Percentiles rank a stretch among this genome's conserved stretches.
Evolutionary conservation across 768 basidiomycete species (phyloP).

Genomic region (Inosperma sp.): DNA sequence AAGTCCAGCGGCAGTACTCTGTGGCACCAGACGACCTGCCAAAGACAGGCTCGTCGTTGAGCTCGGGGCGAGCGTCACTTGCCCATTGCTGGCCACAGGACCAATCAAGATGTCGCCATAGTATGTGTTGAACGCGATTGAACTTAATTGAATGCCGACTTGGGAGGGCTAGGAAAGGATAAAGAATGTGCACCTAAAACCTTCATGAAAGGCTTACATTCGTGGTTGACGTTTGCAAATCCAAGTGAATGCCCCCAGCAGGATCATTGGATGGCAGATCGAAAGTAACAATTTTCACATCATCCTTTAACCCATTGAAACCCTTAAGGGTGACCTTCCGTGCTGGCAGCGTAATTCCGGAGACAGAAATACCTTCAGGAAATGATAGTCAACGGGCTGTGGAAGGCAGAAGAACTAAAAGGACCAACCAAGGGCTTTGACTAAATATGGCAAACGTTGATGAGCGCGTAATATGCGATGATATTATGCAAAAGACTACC

Average conservation of each 20-base stretch:
- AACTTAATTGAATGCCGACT: conserved; percentile 62
- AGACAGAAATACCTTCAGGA: conserved; percentile 55
- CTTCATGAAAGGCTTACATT: conserved; percentile 44
- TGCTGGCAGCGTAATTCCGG: conserved; percentile 48
- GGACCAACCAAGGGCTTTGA: conserved; percentile 56
- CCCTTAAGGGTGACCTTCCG: conserved; percentile 64
- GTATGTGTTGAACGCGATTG: conserved; percentile 58
- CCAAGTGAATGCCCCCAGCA: conserved; percentile 64
- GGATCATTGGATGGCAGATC: conserved; percentile 70
- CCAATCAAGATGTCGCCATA: conserved; percentile 53
- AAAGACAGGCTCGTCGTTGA: conserved; percentile 50
- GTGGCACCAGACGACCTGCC: conserved; percentile 61
- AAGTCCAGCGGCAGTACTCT: conserved; percentile 48
- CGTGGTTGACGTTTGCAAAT: conserved; percentile 51
- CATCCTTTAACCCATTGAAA: conserved; percentile 61
- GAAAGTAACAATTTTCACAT: conserved; percentile 61
- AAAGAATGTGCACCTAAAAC: background rate
- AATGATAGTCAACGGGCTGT: too few relatives aligned
- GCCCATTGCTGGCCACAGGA: conserved; percentile 45
- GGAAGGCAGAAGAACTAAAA: too few relatives aligned
- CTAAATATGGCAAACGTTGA: too few relatives aligned
- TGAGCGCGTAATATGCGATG: background rate
- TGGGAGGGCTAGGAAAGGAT: conserved; percentile 53
- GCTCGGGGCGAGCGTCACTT: conserved; percentile 52
- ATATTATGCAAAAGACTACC: conserved; percentile 31